Evolutionary conservation across 2,329 filamentous ascomycete genomes (phyloP), one percentile per base, ranked within the genome.

Genomic region (Sarocladium kiliense): DNA sequence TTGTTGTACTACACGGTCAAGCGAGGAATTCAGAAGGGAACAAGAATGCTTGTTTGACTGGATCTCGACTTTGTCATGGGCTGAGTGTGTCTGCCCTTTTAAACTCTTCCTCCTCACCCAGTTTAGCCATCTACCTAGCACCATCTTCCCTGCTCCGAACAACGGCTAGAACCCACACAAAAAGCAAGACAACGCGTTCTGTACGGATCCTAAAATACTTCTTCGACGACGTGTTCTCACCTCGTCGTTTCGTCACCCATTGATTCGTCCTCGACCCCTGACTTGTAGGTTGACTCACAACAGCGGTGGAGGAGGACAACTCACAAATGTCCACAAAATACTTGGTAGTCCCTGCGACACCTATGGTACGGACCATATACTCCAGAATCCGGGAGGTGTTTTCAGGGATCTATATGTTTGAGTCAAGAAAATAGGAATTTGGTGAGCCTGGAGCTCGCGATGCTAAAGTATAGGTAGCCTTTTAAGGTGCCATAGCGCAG

Each of bases 1-100:
- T 9, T n/a, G 23, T 34, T 36, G 47, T 51, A 36, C 47, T 34
- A 51, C 47, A 51, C 16, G 34, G 47, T 51, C 47, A 51, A 51
- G 27, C 47, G 47, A 51, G 19, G 7, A 23, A n/a, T 9, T 16
- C n/a, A 7, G n/a, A 32, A 32, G 30, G 30, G 30, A 12, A 32
- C 6, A 32, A 12, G 7, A 12, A 32, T 32, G 30, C 30, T 32
- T 32, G 30, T 7, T 32, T 12, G 12, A 32, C 7, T 32, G 7
- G 6, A 7, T 32, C 12, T 32, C 30, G 12, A 6, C 30, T 32
- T 6, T 6, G 7, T 32, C 30, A n/a, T n/a, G n/a, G n/a, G n/a
- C n/a, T n/a, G n/a, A n/a, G n/a, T n/a, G n/a, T n/a, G 18, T 39
- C 36, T 39, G 36, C 19, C 39, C 19, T 44, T 44, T 44, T 44